Percentiles rank a stretch among this genome's conserved stretches.
phyloP scores from a whole-genome alignment of 2,329 filamentous ascomycete genomes.

The Talaromyces sp. region DNA sequence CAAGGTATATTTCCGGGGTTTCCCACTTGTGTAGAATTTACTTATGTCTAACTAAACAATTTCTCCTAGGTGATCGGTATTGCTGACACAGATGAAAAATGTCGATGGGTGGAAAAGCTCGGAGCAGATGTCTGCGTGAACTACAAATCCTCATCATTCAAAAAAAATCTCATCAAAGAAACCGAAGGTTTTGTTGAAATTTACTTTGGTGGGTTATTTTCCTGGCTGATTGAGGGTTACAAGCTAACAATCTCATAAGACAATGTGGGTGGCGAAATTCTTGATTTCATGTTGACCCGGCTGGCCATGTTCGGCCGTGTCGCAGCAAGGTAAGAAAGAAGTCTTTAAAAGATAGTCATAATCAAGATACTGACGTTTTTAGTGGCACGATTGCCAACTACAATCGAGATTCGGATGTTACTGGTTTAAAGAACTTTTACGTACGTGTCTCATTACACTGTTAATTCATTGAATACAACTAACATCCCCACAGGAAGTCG shows the following conservation, averaged over 20 bases:
- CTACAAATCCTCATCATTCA: neutral
- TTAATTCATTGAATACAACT: no score
- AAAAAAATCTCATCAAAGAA: neutral
- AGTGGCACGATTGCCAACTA: neutral
- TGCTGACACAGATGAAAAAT: constrained; percentile 1
- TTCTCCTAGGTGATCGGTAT: neutral
- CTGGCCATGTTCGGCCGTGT: neutral
- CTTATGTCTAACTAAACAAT: neutral
- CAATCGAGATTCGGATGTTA: neutral
- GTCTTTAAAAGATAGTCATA: neutral
- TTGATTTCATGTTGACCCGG: neutral
- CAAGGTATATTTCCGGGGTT: neutral
- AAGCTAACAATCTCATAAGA: neutral
- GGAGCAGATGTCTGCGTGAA: constrained; percentile 1
- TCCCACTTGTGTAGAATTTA: neutral
- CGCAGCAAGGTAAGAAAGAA: neutral
- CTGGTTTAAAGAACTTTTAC: neutral
- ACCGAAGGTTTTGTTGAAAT: neutral
- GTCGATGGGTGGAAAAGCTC: neutral
- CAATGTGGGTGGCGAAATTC: neutral
- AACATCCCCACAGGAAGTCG: neutral
- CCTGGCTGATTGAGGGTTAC: no score
- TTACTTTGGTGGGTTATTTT: neutral
- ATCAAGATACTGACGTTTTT: neutral
- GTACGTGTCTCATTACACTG: neutral